Percentiles rank a stretch among this genome's conserved stretches.
Evolutionary conservation across 257 asterid species (phyloP).

Genomic region (Linderniella brevidens): DNA sequence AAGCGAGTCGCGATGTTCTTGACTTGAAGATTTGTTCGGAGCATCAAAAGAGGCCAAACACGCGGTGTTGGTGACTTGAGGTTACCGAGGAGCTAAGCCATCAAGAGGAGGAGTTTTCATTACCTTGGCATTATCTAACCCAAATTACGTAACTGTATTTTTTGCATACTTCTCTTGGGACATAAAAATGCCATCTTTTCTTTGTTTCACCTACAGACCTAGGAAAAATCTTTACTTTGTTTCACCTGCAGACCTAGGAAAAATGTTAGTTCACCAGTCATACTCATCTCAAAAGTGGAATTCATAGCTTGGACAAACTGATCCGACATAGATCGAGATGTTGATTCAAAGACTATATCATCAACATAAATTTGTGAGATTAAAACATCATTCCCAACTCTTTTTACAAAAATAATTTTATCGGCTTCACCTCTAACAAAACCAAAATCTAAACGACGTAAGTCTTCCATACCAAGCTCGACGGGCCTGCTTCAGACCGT

Average conservation of each 20-base stretch:
- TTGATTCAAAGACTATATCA: too few relatives aligned
- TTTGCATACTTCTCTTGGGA: background rate
- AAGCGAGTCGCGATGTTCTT: too few relatives aligned
- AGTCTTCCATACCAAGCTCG: background rate
- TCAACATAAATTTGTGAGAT: background rate
- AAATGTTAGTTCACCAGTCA: too few relatives aligned
- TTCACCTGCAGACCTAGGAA: background rate
- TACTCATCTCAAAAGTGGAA: too few relatives aligned
- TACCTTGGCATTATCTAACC: background rate
- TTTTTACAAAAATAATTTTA: background rate
- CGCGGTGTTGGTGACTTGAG: too few relatives aligned
- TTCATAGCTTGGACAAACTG: too few relatives aligned
- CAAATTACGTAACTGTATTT: background rate
- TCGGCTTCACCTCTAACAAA: background rate
- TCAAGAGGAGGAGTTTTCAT: background rate
- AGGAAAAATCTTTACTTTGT: too few relatives aligned
- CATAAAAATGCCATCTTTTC: background rate
- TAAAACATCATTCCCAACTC: background rate
- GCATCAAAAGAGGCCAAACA: too few relatives aligned
- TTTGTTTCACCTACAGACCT: too few relatives aligned
- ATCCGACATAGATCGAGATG: too few relatives aligned
- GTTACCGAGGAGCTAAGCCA: too few relatives aligned
- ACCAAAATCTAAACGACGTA: background rate
- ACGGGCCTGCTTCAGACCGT: background rate
- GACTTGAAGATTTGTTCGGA: too few relatives aligned